Evolutionary conservation across 257 asterid species (phyloP).

Genomic region (Solanum verrucosum): DNA sequence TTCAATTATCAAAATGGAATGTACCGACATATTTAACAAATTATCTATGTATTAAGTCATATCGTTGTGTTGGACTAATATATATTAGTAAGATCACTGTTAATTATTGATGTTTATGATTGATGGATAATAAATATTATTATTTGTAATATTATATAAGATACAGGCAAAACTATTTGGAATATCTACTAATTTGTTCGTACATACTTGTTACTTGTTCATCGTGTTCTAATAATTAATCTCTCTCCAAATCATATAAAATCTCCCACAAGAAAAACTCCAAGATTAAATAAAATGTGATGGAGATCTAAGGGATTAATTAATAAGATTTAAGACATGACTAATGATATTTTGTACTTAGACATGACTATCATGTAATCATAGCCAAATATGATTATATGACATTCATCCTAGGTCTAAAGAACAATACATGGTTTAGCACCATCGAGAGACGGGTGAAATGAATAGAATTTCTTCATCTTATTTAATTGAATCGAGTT

Average conservation of each 20-base stretch:
- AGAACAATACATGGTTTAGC: no score
- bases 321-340: not conserved
- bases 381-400: not conserved
- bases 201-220: not conserved
- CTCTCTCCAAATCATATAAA: not conserved
- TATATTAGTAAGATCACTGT: not conserved
- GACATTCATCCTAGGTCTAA: not conserved
- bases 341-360: not conserved
- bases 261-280: not conserved
- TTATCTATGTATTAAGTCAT: no score
- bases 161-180: not conserved
- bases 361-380: not conserved
- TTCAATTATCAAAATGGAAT: accelerated
- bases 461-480: not conserved
- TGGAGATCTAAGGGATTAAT: not conserved
- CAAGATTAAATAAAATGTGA: not conserved
- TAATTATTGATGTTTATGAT: not conserved
- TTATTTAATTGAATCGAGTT: no score
- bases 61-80: no score
- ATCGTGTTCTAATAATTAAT: not conserved
- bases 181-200: not conserved
- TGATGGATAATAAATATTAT: not conserved
- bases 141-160: no score
- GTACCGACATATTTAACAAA: no score
- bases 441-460: accelerated